Conservation (phyloP, 2,329 filamentous ascomycete species). For the Beauveria brongniartii region DNA sequence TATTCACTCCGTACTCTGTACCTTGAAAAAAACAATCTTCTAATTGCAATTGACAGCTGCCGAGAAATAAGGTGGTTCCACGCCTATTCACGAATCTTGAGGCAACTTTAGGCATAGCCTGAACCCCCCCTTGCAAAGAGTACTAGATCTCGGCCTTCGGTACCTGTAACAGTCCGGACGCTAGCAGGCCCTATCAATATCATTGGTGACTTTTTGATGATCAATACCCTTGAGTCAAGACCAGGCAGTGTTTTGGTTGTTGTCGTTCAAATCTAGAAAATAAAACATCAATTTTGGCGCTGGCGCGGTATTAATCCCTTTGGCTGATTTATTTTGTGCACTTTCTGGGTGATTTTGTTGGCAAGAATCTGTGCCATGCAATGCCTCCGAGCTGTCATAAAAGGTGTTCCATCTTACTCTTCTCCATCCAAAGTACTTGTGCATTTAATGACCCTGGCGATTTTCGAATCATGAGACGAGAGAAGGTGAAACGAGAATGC, state of each 20-base stretch:
- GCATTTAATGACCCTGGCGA: no score
- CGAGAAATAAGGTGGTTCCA: background rate
- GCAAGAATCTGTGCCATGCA: background rate
- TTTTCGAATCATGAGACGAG: no score
- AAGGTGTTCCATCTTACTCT: background rate
- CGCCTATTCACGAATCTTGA: background rate
- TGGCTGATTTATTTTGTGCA: background rate
- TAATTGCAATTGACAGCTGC: background rate
- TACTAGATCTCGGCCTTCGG: constrained; percentile 7
- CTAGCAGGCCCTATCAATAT: background rate
- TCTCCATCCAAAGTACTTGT: no score
- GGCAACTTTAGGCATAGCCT: background rate
- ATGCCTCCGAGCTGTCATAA: background rate
- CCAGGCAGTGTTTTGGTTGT: background rate
- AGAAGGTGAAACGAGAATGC: no score
- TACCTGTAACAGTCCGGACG: background rate
- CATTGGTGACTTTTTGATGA: background rate
- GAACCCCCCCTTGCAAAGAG: background rate
- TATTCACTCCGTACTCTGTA: background rate
- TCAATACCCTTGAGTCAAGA: background rate
- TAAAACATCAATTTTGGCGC: background rate
- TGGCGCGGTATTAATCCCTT: background rate
- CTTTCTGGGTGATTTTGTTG: background rate
- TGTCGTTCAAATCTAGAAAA: background rate
- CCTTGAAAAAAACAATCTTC: background rate